Conservation (phyloP, 2,329 filamentous ascomycete species). For the Ophiostoma ips region DNA sequence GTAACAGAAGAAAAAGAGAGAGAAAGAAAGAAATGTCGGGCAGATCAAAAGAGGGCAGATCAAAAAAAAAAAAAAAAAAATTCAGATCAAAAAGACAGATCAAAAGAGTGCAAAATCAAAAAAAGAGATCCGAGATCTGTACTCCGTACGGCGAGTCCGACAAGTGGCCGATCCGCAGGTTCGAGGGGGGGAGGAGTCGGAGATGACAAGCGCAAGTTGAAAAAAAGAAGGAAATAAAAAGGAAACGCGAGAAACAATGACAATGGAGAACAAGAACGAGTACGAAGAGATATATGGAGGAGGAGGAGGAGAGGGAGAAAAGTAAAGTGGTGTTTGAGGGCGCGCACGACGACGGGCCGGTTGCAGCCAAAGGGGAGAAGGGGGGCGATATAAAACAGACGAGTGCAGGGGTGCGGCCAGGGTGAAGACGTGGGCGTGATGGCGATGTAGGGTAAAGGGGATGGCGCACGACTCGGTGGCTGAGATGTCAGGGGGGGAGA, state of each 20-base stretch:
- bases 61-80: background rate
- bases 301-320: background rate
- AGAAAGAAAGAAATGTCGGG: too few species aligned
- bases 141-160: background rate
- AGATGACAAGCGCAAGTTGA: background rate
- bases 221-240: too few species aligned
- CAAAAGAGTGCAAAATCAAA: background rate
- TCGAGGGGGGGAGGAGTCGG: background rate
- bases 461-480: too few species aligned
- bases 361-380: constrained; percentile 1
- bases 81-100: background rate
- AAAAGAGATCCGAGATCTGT: background rate
- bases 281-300: background rate
- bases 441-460: background rate
- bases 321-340: background rate
- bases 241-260: too few species aligned
- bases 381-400: constrained; percentile 6
- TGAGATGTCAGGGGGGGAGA: background rate
- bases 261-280: background rate
- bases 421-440: background rate
- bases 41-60: too few species aligned
- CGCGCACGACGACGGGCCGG: background rate
- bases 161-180: background rate
- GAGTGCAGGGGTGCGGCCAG: background rate
- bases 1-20: too few species aligned